Conservation (phyloP, 192 early-diverging fungal species). For the Paraglomus brasilianum region DNA sequence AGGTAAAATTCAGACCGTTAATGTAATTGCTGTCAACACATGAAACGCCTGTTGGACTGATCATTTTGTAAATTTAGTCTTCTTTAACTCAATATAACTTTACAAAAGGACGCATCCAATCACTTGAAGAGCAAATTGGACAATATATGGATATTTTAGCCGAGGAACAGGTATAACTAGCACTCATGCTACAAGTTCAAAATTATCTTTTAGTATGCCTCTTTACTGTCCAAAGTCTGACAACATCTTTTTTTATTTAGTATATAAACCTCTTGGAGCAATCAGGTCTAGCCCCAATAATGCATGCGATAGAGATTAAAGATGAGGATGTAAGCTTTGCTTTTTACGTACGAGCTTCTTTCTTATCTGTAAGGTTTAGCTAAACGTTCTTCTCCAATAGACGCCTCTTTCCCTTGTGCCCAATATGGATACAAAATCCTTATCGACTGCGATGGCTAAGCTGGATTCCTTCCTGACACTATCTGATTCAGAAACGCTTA, state of each 20-base stretch:
- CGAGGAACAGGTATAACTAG: slow-evolving; percentile 56
- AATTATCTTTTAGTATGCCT: too few relatives aligned
- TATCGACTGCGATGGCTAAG: slow-evolving; percentile 53
- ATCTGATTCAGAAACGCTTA: slow-evolving; percentile 56
- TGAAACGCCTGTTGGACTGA: not conserved
- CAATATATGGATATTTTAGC: slow-evolving; percentile 62
- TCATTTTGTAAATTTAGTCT: slow-evolving; percentile 41
- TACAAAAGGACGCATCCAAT: slow-evolving; percentile 54
- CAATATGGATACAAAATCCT: slow-evolving; percentile 48
- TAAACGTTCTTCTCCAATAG: slow-evolving; percentile 32
- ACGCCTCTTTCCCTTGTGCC: slow-evolving; percentile 54
- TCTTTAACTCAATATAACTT: slow-evolving; percentile 64
- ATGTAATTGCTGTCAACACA: not conserved
- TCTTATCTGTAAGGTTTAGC: slow-evolving; percentile 3
- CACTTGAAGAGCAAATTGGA: slow-evolving; percentile 61
- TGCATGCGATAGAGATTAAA: slow-evolving; percentile 56
- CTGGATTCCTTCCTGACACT: slow-evolving; percentile 70
- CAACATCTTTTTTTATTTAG: slow-evolving; percentile 37
- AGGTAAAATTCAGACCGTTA: slow-evolving; percentile 49
- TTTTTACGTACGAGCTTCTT: not conserved
- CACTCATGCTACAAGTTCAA: too few relatives aligned
- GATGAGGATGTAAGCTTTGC: slow-evolving; percentile 45
- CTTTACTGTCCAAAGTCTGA: not conserved
- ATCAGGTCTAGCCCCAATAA: slow-evolving; percentile 57
- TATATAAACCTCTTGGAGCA: slow-evolving; percentile 59